Evolutionary conservation across 2,329 filamentous ascomycete species (phyloP).

Genomic region (Colletotrichum aenigma): DNA sequence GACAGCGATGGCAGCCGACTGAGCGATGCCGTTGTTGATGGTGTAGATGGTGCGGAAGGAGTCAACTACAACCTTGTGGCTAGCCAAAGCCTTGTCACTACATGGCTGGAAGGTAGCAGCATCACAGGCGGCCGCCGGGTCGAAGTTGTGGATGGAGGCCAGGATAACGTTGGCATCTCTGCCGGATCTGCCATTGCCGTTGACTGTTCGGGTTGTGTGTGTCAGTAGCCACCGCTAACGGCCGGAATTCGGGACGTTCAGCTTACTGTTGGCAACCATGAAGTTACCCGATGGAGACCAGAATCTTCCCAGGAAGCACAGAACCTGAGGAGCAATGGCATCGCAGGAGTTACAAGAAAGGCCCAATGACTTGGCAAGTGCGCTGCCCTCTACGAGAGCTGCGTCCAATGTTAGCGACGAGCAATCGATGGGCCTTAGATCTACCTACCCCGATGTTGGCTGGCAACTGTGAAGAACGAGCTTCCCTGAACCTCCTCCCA

Average conservation of each 20-base stretch:
- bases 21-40: constrained; percentile 69
- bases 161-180: constrained; percentile 76
- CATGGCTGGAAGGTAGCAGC: constrained; percentile 80
- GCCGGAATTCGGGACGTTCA: background rate
- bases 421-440: constrained; percentile 24
- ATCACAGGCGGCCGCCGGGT: constrained; percentile 69
- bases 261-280: constrained; percentile 68
- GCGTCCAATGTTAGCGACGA: background rate
- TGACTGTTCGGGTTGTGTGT: constrained; percentile 40
- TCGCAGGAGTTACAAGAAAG: constrained; percentile 65
- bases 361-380: constrained; percentile 68
- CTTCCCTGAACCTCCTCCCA: constrained; percentile 83
- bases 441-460: constrained; percentile 66
- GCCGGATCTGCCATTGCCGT: constrained; percentile 64
- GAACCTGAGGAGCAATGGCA: constrained; percentile 69
- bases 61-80: constrained; percentile 77
- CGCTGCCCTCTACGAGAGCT: constrained; percentile 69
- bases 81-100: constrained; percentile 70
- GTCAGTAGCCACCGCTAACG: too few species aligned
- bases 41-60: constrained; percentile 74
- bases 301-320: constrained; percentile 77
- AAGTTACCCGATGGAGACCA: constrained; percentile 66
- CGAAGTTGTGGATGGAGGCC: constrained; percentile 70
- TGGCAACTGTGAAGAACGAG: constrained; percentile 79
- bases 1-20: constrained; percentile 64